These are phyloP conservation scores for Curvularia verruculosa DNA, from an alignment of 2,329 filamentous ascomycete species.

Conservation along the genomic window DNA sequence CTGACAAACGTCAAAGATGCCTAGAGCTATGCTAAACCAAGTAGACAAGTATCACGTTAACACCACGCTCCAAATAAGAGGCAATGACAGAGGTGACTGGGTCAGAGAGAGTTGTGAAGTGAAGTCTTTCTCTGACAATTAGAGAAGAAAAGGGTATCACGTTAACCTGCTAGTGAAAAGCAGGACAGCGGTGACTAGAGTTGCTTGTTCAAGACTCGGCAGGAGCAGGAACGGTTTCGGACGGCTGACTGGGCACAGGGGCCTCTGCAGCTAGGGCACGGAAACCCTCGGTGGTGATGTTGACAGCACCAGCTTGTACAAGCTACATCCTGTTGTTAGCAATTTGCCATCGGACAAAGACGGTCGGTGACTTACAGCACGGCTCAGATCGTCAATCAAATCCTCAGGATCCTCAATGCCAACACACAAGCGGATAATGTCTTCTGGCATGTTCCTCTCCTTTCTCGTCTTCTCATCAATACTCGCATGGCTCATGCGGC, in stretches of 20 bases:
- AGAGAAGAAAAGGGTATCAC: slow-evolving; percentile 35
- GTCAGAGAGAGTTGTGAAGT: slow-evolving; percentile 39
- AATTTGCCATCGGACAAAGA: not conserved
- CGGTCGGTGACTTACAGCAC: slow-evolving; percentile 71
- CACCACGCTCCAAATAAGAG: slow-evolving; percentile 15
- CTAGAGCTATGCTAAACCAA: slow-evolving; percentile 7
- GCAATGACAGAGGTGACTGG: slow-evolving; percentile 48
- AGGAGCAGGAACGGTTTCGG: slow-evolving; percentile 21
- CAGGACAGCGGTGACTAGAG: slow-evolving; percentile 46
- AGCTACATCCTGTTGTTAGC: slow-evolving; percentile 56
- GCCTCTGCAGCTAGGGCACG: slow-evolving; percentile 58
- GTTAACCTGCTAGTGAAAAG: slow-evolving; percentile 36
- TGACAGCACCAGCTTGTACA: slow-evolving; percentile 92
- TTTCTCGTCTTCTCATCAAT: slow-evolving; percentile 90
- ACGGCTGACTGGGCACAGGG: slow-evolving; percentile 2
- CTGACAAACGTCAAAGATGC: slow-evolving; percentile 6
- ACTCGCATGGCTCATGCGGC: slow-evolving; percentile 98
- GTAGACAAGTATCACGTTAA: slow-evolving; percentile 45
- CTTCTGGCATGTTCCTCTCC: slow-evolving; percentile 81
- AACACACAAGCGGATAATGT: slow-evolving; percentile 93
- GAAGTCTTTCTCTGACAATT: slow-evolving; percentile 20
- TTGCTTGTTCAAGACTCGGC: slow-evolving; percentile 16
- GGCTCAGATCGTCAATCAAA: slow-evolving; percentile 87
- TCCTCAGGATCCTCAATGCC: slow-evolving; percentile 94
- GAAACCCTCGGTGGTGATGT: slow-evolving; percentile 82